Percentiles rank a stretch among this genome's conserved stretches.
These are phyloP conservation scores for Auricularia cornea DNA, from an alignment of 768 basidiomycete species.

Conservation along the genomic window DNA sequence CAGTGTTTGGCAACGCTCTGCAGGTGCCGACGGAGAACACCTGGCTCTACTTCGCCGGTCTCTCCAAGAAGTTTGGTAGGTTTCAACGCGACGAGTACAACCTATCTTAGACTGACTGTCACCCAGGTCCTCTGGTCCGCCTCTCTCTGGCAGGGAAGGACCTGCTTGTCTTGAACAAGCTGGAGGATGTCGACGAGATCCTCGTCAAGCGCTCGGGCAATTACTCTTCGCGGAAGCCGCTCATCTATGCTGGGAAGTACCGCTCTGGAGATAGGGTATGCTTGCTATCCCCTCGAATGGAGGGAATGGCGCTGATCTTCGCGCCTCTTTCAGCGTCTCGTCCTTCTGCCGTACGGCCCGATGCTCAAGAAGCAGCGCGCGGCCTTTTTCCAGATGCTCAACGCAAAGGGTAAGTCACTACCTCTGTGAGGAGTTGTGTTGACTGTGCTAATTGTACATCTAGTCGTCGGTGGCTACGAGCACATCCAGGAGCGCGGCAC, in stretches of 20 bases:
- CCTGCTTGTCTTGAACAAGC: slow-evolving; percentile 6
- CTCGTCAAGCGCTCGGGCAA: slow-evolving; percentile 8
- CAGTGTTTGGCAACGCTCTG: slow-evolving; percentile 1
- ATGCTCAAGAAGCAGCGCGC: slow-evolving; percentile 11
- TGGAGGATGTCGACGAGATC: slow-evolving; percentile 9
- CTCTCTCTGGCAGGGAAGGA: slow-evolving; percentile 7
- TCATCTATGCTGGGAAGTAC: slow-evolving; percentile 15
- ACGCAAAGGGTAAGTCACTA: neutral
- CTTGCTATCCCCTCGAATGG: neutral
- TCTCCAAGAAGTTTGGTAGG: slow-evolving; percentile 4
- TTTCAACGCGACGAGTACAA: too few relatives aligned
- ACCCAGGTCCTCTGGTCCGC: slow-evolving; percentile 7
- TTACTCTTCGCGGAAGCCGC: slow-evolving; percentile 8
- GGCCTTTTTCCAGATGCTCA: slow-evolving; percentile 13
- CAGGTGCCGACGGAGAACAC: slow-evolving; percentile 7
- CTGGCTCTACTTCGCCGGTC: slow-evolving; percentile 10
- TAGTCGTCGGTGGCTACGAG: neutral
- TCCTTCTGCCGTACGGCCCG: slow-evolving; percentile 12
- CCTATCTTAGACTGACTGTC: too few relatives aligned
- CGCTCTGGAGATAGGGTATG: slow-evolving; percentile 10
- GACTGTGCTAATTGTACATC: too few relatives aligned
- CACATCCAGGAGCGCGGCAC: neutral
- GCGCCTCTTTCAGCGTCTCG: slow-evolving; percentile 4
- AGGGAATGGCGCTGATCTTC: neutral
- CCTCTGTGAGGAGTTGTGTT: neutral